Base-by-base conservation (phyloP, 1,139 yeast species). In the Suhomyces atakaporum region DNA sequence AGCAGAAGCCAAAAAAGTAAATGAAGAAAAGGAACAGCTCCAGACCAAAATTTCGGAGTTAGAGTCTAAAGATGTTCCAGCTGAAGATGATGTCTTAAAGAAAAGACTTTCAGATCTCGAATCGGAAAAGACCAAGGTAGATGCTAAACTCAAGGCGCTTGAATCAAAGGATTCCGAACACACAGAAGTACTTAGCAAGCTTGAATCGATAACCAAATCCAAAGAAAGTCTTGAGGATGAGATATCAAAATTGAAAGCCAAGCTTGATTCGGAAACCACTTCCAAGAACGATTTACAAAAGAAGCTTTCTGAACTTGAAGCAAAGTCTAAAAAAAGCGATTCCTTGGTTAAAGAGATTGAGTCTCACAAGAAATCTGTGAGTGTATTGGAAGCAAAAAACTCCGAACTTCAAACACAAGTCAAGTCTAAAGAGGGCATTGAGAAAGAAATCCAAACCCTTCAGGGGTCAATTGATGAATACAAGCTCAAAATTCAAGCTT, bases 131-230 rank as follows among this genome's bases (percentile, higher is more conserved):
- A 20, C 25, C 4, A n/a, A 22, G 5, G 12, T 5, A 7, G 24
- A 22, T n/a, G 11, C 6, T 14, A 12, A 24, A 12, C 9, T 24
- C 15, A n/a, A 24, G 12, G 14, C 14, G 7, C 26, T 11, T 5
- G 7, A 24, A 7, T 10, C 5, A 12, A 24, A 3, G 5, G 26
- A 11, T n/a, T 42, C 63, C 38, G 59, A 23, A 8, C 6, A 9
- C 20, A 4, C 11, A 12, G n/a, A 14, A 14, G 11, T 7, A 12
- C 14, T 5, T 7, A 11, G 8, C 9, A 16, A 31, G 15, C 14
- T 28, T 14, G 21, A 25, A 27, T 12, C 16, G 10, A 32, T 22
- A 13, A 7, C 21, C 11, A 19, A 24, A 12, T 7, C 21, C 10
- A 25, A 39, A 16, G 26, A 24, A 14, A 18, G 26, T 14, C 28